phyloP scores from a whole-genome alignment of 495 filamentous ascomycete species.

The Penicillium malachiteum region DNA sequence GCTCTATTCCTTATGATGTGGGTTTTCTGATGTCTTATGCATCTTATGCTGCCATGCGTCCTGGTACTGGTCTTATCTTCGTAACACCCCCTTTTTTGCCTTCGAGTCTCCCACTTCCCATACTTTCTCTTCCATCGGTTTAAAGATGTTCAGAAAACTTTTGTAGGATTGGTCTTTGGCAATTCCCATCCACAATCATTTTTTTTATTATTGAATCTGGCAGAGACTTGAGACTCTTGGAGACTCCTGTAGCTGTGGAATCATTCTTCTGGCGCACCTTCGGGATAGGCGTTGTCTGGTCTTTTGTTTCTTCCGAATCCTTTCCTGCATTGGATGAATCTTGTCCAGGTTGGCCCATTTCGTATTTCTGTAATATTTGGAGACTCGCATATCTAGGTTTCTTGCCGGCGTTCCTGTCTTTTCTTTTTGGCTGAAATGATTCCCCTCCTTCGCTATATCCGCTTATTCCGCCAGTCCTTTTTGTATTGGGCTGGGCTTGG shows the following conservation, averaged over 20 bases:
- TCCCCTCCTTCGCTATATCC: conserved; percentile 27
- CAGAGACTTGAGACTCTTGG: not conserved
- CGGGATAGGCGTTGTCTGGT: conserved; percentile 1
- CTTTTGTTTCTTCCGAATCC: not conserved
- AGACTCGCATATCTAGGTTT: conserved; percentile 4
- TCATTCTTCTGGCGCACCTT: conserved; percentile 1
- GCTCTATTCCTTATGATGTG: conserved; percentile 11
- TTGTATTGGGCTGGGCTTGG: not conserved
- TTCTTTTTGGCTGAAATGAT: conserved; percentile 29
- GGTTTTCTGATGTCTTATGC: conserved; percentile 13
- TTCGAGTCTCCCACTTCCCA: too few relatives aligned
- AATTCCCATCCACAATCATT: too few relatives aligned
- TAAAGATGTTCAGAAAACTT: too few relatives aligned
- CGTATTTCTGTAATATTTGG: conserved; percentile 8
- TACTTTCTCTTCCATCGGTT: too few relatives aligned
- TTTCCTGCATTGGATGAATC: conserved; percentile 4
- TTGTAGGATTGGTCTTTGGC: too few relatives aligned
- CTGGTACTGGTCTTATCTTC: not conserved
- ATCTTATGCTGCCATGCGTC: conserved; percentile 11
- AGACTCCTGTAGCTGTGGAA: not conserved
- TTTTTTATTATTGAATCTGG: not conserved
- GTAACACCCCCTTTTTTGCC: not conserved
- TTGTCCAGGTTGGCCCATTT: conserved; percentile 1
- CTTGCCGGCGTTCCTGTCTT: conserved; percentile 18
- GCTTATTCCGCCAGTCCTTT: conserved; percentile 3